Percentiles rank a stretch among this genome's conserved stretches.
These are phyloP conservation scores for Anastatica hierochuntica DNA, from an alignment of 345 rosid species.

Conservation along the genomic window DNA sequence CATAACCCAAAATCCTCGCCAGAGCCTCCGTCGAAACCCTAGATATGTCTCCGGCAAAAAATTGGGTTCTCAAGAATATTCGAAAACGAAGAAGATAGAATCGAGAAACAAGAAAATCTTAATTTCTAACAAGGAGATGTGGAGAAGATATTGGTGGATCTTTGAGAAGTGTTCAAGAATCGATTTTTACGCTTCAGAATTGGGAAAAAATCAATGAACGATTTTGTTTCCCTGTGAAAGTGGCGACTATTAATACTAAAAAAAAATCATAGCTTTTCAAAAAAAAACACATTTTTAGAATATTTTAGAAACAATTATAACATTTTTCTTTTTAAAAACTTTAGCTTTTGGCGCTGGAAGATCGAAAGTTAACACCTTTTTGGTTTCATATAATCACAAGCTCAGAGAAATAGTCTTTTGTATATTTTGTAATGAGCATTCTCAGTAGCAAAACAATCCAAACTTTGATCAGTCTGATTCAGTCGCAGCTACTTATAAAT, in stretches of 20 bases:
- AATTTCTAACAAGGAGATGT: no score
- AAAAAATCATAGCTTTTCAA: not conserved
- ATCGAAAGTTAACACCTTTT: not conserved
- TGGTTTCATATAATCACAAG: not conserved
- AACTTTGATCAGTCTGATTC: slow-evolving; percentile 14
- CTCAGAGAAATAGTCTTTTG: slow-evolving; percentile 11
- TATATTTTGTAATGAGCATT: slow-evolving; percentile 14
- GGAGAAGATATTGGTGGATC: slow-evolving; percentile 10
- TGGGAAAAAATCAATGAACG: slow-evolving; percentile 12
- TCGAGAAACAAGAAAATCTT: not conserved
- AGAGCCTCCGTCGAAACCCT: slow-evolving; percentile 19
- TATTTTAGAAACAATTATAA: no score
- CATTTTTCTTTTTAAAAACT: not conserved
- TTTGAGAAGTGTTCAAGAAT: slow-evolving; percentile 10
- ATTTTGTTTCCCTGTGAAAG: not conserved
- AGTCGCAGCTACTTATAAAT: slow-evolving; percentile 19
- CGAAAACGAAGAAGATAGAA: no score
- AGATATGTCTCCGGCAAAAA: not conserved
- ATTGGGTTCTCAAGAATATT: no score
- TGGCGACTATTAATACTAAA: not conserved
- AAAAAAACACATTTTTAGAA: no score
- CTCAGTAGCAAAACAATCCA: slow-evolving; percentile 7
- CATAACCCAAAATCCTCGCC: slow-evolving; percentile 34
- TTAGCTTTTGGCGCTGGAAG: slow-evolving; percentile 15
- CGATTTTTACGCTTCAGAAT: slow-evolving; percentile 26